A percentile compares a stretch with the other conserved stretches of the same genome.
Evolutionary conservation across 305 asterid genomes (phyloP).

Genomic region (Plantago coronopus): DNA sequence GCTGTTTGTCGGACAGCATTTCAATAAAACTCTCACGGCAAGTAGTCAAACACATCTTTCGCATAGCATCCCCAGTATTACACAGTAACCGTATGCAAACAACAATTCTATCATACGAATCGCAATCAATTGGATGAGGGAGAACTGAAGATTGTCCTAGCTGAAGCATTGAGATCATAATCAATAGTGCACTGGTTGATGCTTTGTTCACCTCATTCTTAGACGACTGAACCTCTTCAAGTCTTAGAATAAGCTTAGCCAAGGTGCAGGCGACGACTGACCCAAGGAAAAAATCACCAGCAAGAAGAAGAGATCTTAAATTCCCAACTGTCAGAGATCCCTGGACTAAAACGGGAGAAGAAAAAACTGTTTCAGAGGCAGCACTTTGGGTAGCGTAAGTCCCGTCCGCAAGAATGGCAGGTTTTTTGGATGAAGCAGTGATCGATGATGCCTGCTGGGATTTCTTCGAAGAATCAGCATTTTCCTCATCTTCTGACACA

Average conservation of each 20-base stretch:
- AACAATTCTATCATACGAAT: constrained; percentile 77
- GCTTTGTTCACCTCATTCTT: constrained; percentile 77
- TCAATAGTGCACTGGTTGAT: constrained; percentile 47
- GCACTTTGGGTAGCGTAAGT: constrained; percentile 98
- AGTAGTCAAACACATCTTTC: constrained; percentile 77
- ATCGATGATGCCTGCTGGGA: constrained; percentile 70
- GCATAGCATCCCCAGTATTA: constrained; percentile 55
- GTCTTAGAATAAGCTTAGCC: constrained; percentile 68
- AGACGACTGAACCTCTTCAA: constrained; percentile 83
- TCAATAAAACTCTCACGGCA: constrained; percentile 88
- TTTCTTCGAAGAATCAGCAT: constrained; percentile 57
- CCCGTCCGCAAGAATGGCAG: constrained; percentile 95
- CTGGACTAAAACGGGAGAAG: constrained; percentile 71
- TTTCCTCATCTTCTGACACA: constrained; percentile 68
- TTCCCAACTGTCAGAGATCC: constrained; percentile 62
- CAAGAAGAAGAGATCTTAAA: constrained; percentile 87
- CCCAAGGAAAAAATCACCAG: constrained; percentile 91
- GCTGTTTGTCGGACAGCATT: constrained; percentile 87
- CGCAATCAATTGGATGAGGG: constrained; percentile 88
- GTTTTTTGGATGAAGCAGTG: constrained; percentile 86
- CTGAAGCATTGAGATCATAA: constrained; percentile 80
- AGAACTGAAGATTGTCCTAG: constrained; percentile 81
- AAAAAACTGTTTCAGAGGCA: constrained; percentile 58
- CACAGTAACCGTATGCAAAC: constrained; percentile 73
- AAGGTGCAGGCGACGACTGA: constrained; percentile 81